Evolutionary conservation across 2,329 filamentous ascomycete species (phyloP).

Genomic region (Grosmannia clavigera): DNA sequence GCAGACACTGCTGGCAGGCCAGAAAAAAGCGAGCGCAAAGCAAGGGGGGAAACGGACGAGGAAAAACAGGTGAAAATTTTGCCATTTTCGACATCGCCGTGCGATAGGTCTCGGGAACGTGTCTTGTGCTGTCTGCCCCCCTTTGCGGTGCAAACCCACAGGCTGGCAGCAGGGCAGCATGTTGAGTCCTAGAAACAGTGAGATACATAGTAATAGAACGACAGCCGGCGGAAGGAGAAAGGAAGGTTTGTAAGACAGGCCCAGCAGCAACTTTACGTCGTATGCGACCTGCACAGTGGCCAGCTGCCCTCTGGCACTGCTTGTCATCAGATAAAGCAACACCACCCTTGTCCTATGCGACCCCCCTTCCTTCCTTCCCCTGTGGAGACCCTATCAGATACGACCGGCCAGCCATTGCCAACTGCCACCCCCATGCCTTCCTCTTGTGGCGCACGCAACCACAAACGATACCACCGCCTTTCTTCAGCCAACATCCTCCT

Average conservation of each 20-base stretch:
- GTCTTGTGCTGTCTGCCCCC: not conserved
- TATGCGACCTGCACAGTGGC: too few relatives aligned
- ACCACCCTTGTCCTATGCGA: not conserved
- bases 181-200: too few relatives aligned
- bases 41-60: not conserved
- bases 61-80: not conserved
- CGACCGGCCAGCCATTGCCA: not conserved
- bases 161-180: not conserved
- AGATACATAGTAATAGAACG: too few relatives aligned
- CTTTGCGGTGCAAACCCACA: not conserved
- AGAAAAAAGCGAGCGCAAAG: not conserved
- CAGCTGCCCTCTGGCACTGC: not conserved
- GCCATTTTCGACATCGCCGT: not conserved
- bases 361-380: not conserved
- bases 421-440: not conserved
- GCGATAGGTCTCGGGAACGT: not conserved
- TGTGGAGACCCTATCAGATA: slow-evolving; percentile 5
- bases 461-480: not conserved
- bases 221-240: too few relatives aligned
- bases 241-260: too few relatives aligned
- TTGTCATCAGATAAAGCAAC: slow-evolving; percentile 4
- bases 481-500: not conserved
- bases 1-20: not conserved
- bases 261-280: too few relatives aligned
- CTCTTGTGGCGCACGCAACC: not conserved